These are phyloP conservation scores for Taphrina betulina DNA, from an alignment of 1,139 yeast species.

Conservation along the genomic window DNA sequence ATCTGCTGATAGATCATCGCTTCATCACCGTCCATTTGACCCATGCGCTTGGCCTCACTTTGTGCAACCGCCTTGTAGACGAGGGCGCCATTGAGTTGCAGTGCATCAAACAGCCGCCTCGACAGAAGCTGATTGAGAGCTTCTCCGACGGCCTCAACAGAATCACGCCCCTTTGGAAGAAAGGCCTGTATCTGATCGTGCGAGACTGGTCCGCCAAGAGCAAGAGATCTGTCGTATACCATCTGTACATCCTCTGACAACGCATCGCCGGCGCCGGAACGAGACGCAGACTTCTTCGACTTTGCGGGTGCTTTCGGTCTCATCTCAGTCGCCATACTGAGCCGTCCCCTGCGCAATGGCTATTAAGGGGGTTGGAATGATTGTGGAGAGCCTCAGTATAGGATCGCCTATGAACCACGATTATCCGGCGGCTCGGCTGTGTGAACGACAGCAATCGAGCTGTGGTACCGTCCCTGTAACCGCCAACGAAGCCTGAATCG, in stretches of 20 bases:
- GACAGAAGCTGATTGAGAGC: constrained; percentile 22
- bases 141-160: not conserved
- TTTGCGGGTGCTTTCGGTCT: not conserved
- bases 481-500: too few species aligned
- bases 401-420: too few species aligned
- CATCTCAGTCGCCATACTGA: constrained; percentile 4
- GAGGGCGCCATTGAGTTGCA: constrained; percentile 1
- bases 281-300: not conserved
- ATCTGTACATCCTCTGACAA: constrained; percentile 8
- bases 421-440: too few species aligned
- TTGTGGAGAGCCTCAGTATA: too few species aligned
- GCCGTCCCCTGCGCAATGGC: too few species aligned
- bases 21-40: constrained; percentile 81
- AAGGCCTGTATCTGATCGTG: constrained; percentile 7
- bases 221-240: constrained; percentile 9
- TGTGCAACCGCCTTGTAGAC: constrained; percentile 37
- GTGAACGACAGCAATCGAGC: too few species aligned
- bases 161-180: constrained; percentile 4
- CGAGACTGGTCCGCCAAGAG: constrained; percentile 2
- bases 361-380: too few species aligned
- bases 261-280: constrained; percentile 3
- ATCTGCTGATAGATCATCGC: constrained; percentile 87
- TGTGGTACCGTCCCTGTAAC: too few species aligned
- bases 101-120: constrained; percentile 3
- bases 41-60: constrained; percentile 48